These are phyloP conservation scores for Dactylonectria macrodidyma DNA, from an alignment of 2,329 filamentous ascomycete genomes.

Conservation along the genomic window DNA sequence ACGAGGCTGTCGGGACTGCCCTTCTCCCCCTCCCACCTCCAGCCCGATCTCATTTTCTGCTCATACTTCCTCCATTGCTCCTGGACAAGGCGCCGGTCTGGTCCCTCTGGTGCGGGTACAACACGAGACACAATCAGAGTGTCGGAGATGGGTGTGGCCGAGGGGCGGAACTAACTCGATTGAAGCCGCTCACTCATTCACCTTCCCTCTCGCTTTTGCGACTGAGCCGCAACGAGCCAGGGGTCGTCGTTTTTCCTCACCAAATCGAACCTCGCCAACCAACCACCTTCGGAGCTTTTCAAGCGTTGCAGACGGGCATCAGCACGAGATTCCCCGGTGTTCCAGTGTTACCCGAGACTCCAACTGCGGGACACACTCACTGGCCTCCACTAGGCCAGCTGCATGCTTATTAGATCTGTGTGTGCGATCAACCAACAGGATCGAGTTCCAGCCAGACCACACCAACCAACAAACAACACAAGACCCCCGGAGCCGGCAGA, in stretches of 20 bases:
- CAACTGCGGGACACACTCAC: constrained; percentile 6
- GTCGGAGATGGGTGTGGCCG: neutral
- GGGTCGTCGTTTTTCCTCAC: constrained; percentile 8
- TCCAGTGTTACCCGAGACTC: constrained; percentile 15
- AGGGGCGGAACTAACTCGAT: neutral
- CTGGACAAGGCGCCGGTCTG: neutral
- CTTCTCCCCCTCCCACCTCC: neutral
- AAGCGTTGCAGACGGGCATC: constrained; percentile 2
- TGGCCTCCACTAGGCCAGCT: neutral
- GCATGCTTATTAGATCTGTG: constrained; percentile 9
- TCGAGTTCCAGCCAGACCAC: constrained; percentile 5
- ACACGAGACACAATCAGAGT: neutral
- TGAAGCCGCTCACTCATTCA: neutral
- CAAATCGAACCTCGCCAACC: constrained; percentile 1
- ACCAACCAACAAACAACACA: constrained; percentile 7
- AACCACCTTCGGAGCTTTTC: constrained; percentile 1
- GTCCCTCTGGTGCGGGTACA: neutral
- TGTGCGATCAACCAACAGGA: constrained; percentile 14
- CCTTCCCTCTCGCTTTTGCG: neutral
- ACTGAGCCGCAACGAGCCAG: neutral
- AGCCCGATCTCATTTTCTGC: neutral
- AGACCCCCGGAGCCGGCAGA: constrained; percentile 1
- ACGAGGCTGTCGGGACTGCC: constrained; percentile 4
- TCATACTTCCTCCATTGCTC: neutral
- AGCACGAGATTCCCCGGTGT: constrained; percentile 1